Evolutionary conservation across 2,329 filamentous ascomycete species (phyloP).

Genomic region (Neonectria punicea): DNA sequence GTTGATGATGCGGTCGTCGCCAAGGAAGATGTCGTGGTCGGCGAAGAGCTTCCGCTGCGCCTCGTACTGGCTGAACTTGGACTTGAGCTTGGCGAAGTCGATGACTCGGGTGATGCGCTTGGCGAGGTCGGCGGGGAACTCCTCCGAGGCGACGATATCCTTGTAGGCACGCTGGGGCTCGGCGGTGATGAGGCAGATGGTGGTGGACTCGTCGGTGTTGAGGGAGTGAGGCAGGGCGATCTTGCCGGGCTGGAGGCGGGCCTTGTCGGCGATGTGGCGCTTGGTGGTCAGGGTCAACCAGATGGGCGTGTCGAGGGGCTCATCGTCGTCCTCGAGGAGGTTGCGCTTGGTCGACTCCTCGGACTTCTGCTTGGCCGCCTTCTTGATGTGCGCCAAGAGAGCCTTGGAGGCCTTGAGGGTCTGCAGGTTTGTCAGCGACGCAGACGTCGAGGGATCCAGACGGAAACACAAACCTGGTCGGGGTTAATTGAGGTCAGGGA

Average conservation of each 20-base stretch:
- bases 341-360: constrained; percentile 63
- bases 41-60: constrained; percentile 81
- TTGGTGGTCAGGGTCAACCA: constrained; percentile 74
- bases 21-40: constrained; percentile 94
- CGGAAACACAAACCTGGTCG: constrained; percentile 50
- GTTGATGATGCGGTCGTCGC: constrained; percentile 85
- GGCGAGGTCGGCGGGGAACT: constrained; percentile 74
- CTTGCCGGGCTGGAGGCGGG: constrained; percentile 84
- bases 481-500: constrained; percentile 51
- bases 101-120: constrained; percentile 80
- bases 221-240: constrained; percentile 82
- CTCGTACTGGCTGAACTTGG: constrained; percentile 91
- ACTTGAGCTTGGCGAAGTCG: constrained; percentile 80
- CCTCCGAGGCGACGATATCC: constrained; percentile 80
- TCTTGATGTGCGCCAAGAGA: constrained; percentile 70
- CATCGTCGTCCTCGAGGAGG: constrained; percentile 61
- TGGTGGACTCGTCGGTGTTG: constrained; percentile 70
- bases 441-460: neutral
- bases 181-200: constrained; percentile 88
- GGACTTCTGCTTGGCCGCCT: constrained; percentile 60
- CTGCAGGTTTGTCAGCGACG: constrained; percentile 47
- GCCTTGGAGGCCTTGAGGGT: constrained; percentile 72
- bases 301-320: constrained; percentile 61
- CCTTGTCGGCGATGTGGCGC: constrained; percentile 76
- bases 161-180: constrained; percentile 88